Evolutionary conservation across 306 rosid species (phyloP).

Genomic region (Neltuma alba): DNA sequence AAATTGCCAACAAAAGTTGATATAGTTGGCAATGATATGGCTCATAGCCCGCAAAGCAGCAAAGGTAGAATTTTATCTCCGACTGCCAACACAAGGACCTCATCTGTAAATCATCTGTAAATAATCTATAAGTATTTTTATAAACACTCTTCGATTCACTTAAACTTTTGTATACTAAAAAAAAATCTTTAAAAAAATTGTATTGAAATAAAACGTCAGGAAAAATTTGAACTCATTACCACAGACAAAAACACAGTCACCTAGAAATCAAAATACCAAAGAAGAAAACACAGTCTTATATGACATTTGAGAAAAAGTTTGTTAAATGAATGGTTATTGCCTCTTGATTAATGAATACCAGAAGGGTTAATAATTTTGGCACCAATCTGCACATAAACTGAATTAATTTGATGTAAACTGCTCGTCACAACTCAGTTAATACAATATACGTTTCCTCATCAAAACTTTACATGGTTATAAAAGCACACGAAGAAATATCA

Average conservation of each 20-base stretch:
- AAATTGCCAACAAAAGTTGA: not conserved
- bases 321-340: not conserved
- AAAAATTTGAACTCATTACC: not conserved
- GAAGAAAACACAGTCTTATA: constrained; percentile 7
- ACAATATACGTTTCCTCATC: not conserved
- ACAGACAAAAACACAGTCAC: not conserved
- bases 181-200: not conserved
- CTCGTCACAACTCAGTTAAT: not conserved
- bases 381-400: not conserved
- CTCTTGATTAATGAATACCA: not conserved
- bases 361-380: not conserved
- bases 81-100: not conserved
- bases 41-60: not conserved
- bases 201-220: constrained; percentile 1
- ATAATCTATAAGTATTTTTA: not conserved
- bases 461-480: not conserved
- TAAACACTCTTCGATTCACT: not conserved
- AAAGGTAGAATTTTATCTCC: not conserved
- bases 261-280: not conserved
- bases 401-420: constrained; percentile 6
- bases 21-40: not conserved
- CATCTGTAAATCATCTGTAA: not conserved
- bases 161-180: not conserved
- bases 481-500: not conserved
- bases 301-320: not conserved